Evolutionary conservation across 2,329 filamentous ascomycete species (phyloP).

Genomic region (Dichotomopilus funicola): DNA sequence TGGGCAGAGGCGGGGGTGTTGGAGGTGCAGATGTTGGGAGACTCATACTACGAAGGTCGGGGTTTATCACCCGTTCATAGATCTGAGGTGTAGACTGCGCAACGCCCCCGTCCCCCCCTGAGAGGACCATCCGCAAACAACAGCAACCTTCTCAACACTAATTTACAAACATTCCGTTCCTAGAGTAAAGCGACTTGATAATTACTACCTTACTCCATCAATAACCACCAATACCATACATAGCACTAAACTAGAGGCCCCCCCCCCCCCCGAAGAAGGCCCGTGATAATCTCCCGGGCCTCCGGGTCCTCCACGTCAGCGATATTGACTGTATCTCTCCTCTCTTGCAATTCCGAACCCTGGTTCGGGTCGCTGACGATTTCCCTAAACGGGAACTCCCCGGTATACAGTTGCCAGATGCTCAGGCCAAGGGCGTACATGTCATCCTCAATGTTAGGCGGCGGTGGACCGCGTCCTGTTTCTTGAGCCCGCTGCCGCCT

Average conservation of each 20-base stretch:
- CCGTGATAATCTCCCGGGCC: background rate
- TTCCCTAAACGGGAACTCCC: background rate
- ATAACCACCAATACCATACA: no score
- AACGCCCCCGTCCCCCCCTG: no score
- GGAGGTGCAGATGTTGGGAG: no score
- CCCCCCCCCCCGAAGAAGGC: slow-evolving; percentile 1
- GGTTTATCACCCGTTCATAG: no score
- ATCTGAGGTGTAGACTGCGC: no score
- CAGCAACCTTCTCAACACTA: no score
- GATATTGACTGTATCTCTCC: slow-evolving; percentile 2
- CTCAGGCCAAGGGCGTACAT: slow-evolving; percentile 9
- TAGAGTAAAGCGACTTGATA: no score
- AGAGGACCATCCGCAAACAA: no score
- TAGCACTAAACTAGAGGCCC: background rate
- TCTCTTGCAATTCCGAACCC: slow-evolving; percentile 1
- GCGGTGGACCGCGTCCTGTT: background rate
- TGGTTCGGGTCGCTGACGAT: background rate
- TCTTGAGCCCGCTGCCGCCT: background rate
- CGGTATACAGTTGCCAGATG: slow-evolving; percentile 10
- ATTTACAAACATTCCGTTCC: no score
- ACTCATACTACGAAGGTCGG: no score
- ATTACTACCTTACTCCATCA: no score
- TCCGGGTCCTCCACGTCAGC: background rate
- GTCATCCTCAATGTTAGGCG: slow-evolving; percentile 5
- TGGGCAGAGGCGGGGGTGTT: no score